Evolutionary conservation across 2,329 filamentous ascomycete species (phyloP).

Genomic region (Colletotrichum cordylinicola): DNA sequence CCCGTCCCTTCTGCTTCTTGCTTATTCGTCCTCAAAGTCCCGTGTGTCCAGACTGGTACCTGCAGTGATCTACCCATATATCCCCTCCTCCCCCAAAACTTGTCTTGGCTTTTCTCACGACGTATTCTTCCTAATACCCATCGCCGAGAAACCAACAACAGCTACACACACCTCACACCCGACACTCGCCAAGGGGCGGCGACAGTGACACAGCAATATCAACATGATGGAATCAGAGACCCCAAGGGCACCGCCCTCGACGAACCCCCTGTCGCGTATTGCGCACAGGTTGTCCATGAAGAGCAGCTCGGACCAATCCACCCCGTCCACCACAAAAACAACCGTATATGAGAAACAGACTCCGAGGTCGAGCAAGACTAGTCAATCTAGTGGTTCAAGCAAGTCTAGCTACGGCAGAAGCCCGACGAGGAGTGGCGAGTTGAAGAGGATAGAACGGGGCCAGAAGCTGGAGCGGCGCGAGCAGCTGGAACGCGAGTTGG

Average conservation of each 20-base stretch:
- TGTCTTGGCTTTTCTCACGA: not conserved
- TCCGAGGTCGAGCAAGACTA: conserved; percentile 2
- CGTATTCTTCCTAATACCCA: not conserved
- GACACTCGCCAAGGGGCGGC: not conserved
- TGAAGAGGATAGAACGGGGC: conserved; percentile 6
- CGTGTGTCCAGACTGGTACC: not conserved
- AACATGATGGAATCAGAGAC: conserved; percentile 1
- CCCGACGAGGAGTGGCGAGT: conserved; percentile 1
- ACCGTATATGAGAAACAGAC: conserved; percentile 8
- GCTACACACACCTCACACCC: not conserved
- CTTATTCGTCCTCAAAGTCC: not conserved
- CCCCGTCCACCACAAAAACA: not conserved
- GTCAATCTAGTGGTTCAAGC: not conserved
- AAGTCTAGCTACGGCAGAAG: conserved; percentile 9
- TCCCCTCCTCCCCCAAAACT: not conserved
- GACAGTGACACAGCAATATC: not conserved
- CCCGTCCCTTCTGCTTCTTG: not conserved
- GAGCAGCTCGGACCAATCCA: not conserved
- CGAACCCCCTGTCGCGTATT: conserved; percentile 24
- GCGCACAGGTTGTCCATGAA: conserved; percentile 12
- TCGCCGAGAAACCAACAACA: not conserved
- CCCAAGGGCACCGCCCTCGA: not conserved
- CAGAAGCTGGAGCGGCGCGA: conserved; percentile 3
- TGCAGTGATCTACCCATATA: not conserved
- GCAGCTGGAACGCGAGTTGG: conserved; percentile 4